These are phyloP conservation scores for Cercis canadensis DNA, from an alignment of 306 rosid species.

Conservation along the genomic window DNA sequence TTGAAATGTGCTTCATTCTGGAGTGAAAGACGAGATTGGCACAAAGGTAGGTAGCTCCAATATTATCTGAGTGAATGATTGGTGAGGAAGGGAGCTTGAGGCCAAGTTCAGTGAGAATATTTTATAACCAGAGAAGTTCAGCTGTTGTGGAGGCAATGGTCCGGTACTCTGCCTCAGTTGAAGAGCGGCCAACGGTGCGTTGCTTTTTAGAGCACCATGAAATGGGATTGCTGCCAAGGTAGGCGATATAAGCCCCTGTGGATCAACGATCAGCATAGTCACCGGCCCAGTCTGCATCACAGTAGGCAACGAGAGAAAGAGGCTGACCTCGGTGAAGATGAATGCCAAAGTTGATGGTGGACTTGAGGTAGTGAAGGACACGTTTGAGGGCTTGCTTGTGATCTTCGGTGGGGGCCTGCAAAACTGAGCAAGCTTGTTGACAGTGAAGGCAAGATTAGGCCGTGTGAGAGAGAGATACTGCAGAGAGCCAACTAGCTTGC, in stretches of 20 bases:
- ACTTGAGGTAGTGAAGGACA: neutral
- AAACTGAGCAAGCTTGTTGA: neutral
- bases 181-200: neutral
- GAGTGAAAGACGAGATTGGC: no score
- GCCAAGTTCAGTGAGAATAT: neutral
- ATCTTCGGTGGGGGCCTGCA: neutral
- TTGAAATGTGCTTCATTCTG: no score
- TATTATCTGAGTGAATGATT: no score
- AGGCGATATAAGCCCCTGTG: neutral
- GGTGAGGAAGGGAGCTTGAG: neutral
- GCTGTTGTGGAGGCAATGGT: neutral
- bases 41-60: no score
- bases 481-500: neutral
- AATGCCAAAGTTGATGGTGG: neutral
- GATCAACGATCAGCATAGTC: neutral
- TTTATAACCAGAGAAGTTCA: neutral
- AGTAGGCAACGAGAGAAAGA: neutral
- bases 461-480: neutral
- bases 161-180: neutral
- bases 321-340: neutral
- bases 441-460: neutral
- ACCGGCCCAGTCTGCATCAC: neutral
- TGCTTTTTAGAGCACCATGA: neutral
- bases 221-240: neutral
- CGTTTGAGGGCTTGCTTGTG: constrained; percentile 9